Percentiles rank a stretch among this genome's conserved stretches.
These are phyloP conservation scores for Arthrobotrys sphaeroides DNA, from an alignment of 2,329 filamentous ascomycete genomes.

Conservation along the genomic window DNA sequence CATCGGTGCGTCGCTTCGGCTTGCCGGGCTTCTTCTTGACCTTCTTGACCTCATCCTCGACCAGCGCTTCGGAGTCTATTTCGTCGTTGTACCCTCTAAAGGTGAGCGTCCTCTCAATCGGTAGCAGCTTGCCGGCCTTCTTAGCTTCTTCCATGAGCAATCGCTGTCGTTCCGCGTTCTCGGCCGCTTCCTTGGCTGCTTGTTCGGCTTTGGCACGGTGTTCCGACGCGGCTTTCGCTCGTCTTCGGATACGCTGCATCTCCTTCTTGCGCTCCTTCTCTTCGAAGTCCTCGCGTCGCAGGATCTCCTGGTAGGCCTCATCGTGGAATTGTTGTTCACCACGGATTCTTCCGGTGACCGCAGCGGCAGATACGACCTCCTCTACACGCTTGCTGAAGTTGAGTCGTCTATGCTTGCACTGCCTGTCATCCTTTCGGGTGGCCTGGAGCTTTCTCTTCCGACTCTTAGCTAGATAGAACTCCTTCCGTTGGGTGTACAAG, in stretches of 20 bases:
- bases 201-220: slow-evolving; percentile 86
- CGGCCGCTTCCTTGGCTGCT: slow-evolving; percentile 72
- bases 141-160: slow-evolving; percentile 88
- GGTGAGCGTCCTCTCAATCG: slow-evolving; percentile 72
- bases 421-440: slow-evolving; percentile 60
- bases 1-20: slow-evolving; percentile 59
- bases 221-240: slow-evolving; percentile 92
- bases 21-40: slow-evolving; percentile 65
- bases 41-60: slow-evolving; percentile 63
- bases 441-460: slow-evolving; percentile 57
- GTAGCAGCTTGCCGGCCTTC: slow-evolving; percentile 84
- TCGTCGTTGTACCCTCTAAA: slow-evolving; percentile 63
- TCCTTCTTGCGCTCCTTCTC: slow-evolving; percentile 99
- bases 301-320: slow-evolving; percentile 76
- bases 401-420: slow-evolving; percentile 68
- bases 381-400: slow-evolving; percentile 68
- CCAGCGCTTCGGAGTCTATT: slow-evolving; percentile 61
- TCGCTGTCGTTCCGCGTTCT: slow-evolving; percentile 81
- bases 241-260: slow-evolving; percentile 95
- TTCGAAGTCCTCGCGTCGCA: slow-evolving; percentile 57
- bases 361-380: slow-evolving; percentile 73
- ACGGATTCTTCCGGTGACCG: slow-evolving; percentile 74
- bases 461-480: slow-evolving; percentile 55
- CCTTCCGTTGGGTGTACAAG: slow-evolving; percentile 27
- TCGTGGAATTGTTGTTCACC: slow-evolving; percentile 81